Evolutionary conservation across 1,284 basidiomycete genomes (phyloP), one percentile per base, ranked within the genome.

Genomic region (Apiotrichum siamense): DNA sequence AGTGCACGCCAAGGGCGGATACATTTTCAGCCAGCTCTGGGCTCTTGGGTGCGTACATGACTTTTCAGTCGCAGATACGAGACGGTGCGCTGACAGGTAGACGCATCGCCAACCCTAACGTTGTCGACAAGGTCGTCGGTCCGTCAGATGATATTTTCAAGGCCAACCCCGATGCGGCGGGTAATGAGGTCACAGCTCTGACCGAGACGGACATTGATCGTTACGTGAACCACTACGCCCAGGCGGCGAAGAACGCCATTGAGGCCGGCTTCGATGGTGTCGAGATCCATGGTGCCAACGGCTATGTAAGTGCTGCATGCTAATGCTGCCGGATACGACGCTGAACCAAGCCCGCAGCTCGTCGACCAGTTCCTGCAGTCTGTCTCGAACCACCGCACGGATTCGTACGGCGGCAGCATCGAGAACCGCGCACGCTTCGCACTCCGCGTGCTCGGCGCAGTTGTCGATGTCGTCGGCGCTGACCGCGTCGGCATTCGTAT

Each of bases 191-290:
- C 32, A 42, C 37, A 6, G 55, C 42, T 27, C 49, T 67, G 49
- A 59, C 62, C 7, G 52, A 57, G 24, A 26, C 63, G 29, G 73
- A 74, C 49, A 72, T 73, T 41, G 58, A 67, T 32, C 56, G 62
- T 10, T 76, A 79, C 49, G 68, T 82, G 31, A 71, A 67, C 0
- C 66, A 77, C 45, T 84, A 78, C 65, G 76, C 69, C 33, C 62
- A 73, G 3, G 75, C 80, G 0, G 81, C 81, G 0, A 49, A 70
- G 13, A 79, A 79, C 52, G 81, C 82, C 4, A 77, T 80, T 41
- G 74, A 77, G 59, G 81, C 82, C 21, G 83, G 83, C 0, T 83
- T 84, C 58, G 83, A 86, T 59, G 82, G 82, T 29, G 78, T 84
- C 26, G 83, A 85, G 71, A 62, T 77, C 37, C 76, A 77, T 54